Percentiles rank a stretch among this genome's conserved stretches.
Evolutionary conservation across 306 rosid species (phyloP).

Genomic region (Alnus rubra): DNA sequence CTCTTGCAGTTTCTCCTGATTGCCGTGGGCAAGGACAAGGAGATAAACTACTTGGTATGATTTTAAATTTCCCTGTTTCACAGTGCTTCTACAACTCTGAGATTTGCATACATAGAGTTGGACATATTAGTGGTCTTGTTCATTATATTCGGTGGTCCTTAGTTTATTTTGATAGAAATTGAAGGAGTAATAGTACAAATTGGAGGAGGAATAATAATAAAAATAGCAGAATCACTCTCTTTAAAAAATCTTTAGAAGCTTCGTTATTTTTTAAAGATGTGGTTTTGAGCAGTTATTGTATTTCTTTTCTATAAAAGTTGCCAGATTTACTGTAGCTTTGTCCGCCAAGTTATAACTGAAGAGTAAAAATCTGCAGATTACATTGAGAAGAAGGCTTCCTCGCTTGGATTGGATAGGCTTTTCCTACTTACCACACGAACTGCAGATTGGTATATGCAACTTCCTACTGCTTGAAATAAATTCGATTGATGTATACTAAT

Average conservation of each 20-base stretch:
- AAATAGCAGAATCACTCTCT: neutral
- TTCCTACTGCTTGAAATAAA: constrained; percentile 1
- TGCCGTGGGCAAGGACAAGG: constrained; percentile 98
- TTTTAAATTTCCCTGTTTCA: constrained; percentile 18
- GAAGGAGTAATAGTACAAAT: neutral
- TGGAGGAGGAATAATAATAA: neutral
- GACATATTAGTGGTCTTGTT: neutral
- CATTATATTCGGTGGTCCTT: constrained; percentile 7
- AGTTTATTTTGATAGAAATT: neutral
- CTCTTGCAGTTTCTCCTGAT: constrained; percentile 91
- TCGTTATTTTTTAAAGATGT: neutral
- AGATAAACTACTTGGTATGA: constrained; percentile 91
- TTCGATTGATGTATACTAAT: neutral
- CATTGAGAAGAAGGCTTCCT: constrained; percentile 82
- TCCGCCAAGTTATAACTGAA: constrained; percentile 9
- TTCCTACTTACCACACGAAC: constrained; percentile 90
- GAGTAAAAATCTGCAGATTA: constrained; percentile 63
- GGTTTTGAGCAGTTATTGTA: neutral
- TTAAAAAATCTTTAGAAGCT: neutral
- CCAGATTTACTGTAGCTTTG: neutral
- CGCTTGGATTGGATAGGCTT: constrained; percentile 73
- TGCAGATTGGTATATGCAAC: constrained; percentile 76
- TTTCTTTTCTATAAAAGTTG: neutral
- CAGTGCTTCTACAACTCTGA: constrained; percentile 5
- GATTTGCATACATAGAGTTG: neutral